Conservation (phyloP, 1,139 yeast genomes). For the Zygotorulaspora mrakii region DNA sequence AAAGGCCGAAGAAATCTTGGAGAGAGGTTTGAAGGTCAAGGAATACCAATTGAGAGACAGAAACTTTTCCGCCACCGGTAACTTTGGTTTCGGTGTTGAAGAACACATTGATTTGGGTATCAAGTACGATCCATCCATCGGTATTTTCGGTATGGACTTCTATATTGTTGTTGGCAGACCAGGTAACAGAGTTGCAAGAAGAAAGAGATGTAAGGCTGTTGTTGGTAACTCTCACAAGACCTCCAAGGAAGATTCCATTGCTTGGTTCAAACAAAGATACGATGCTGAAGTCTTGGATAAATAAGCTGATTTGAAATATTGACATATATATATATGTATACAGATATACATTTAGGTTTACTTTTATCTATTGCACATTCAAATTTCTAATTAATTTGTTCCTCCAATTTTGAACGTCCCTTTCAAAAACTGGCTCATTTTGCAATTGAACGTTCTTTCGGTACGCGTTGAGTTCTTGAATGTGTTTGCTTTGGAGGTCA, state of each 20-base stretch:
- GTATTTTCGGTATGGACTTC: constrained; percentile 99
- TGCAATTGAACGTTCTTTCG: constrained; percentile 17
- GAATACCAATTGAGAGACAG: constrained; percentile 93
- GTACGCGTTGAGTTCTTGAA: constrained; percentile 20
- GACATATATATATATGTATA: constrained; percentile 1
- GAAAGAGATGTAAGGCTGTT: constrained; percentile 91
- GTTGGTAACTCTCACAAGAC: constrained; percentile 94
- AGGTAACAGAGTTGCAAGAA: constrained; percentile 98
- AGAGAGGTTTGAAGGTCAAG: constrained; percentile 99
- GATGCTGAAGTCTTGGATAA: constrained; percentile 96
- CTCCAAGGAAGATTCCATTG: constrained; percentile 88
- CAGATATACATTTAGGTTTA: constrained; percentile 1
- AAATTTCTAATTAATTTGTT: constrained; percentile 13
- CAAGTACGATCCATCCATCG: constrained; percentile 99
- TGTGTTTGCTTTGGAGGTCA: constrained; percentile 17
- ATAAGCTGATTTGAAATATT: constrained; percentile 46
- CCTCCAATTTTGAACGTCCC: constrained; percentile 20
- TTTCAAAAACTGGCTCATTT: constrained; percentile 12
- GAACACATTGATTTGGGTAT: constrained; percentile 99
- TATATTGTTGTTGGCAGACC: constrained; percentile 99
- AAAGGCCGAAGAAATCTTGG: constrained; percentile 99
- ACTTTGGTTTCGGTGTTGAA: constrained; percentile 99
- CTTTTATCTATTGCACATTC: constrained; percentile 7
- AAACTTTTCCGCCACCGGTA: constrained; percentile 98
- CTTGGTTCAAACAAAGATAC: constrained; percentile 99